phyloP scores from a whole-genome alignment of 2,329 filamentous ascomycete species.

The Exserohilum rostratum region DNA sequence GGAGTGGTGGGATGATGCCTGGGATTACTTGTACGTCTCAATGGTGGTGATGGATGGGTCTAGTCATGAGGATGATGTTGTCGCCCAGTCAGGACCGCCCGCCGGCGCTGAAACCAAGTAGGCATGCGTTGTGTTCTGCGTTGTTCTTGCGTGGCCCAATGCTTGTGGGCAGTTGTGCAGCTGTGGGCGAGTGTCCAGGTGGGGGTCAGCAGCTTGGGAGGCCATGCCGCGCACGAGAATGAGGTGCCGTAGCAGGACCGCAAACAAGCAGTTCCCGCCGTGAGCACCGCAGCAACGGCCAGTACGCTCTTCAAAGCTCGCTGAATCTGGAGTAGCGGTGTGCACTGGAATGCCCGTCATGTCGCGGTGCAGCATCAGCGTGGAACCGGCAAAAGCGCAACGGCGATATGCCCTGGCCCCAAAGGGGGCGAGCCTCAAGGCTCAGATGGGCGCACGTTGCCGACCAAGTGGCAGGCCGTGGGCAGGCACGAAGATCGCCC shows the following conservation, averaged over 20 bases:
- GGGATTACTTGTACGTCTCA: too few relatives aligned
- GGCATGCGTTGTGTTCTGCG: constrained; percentile 15
- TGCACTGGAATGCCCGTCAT: not conserved
- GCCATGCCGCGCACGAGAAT: not conserved
- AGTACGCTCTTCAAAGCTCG: not conserved
- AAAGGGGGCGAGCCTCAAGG: not conserved
- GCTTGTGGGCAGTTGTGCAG: not conserved
- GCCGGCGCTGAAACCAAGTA: not conserved
- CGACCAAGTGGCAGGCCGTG: constrained; percentile 12
- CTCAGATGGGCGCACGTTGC: constrained; percentile 10
- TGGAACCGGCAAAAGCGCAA: not conserved
- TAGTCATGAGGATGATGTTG: not conserved
- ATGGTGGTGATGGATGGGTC: not conserved
- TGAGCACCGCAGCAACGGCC: not conserved
- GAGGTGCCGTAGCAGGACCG: not conserved
- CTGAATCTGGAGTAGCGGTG: not conserved
- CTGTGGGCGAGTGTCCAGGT: constrained; percentile 4
- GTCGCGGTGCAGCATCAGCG: not conserved
- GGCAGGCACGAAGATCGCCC: constrained; percentile 14
- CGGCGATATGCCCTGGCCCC: not conserved
- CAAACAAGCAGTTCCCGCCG: not conserved
- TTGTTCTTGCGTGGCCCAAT: constrained; percentile 15
- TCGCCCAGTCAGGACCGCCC: constrained; percentile 1
- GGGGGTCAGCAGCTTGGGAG: constrained; percentile 5
- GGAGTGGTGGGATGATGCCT: not conserved